These are phyloP conservation scores for Aspergillus amoenus DNA, from an alignment of 2,329 filamentous ascomycete genomes.

Conservation along the genomic window DNA sequence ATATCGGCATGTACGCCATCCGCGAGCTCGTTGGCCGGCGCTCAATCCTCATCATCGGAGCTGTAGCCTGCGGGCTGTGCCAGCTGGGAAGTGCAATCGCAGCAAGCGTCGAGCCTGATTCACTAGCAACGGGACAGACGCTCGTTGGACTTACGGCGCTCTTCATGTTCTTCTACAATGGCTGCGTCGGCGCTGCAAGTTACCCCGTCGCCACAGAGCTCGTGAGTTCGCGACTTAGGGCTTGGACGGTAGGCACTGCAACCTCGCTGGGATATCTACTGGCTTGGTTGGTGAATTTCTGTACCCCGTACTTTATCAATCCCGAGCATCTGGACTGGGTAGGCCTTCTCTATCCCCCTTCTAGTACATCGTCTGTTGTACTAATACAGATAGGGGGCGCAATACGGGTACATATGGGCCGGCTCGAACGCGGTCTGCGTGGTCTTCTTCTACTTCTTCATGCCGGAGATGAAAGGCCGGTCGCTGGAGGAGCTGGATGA, in stretches of 20 bases:
- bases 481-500: conserved; percentile 33
- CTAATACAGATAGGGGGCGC: conserved; percentile 6
- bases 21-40: conserved; percentile 49
- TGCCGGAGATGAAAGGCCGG: conserved; percentile 32
- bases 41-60: conserved; percentile 46
- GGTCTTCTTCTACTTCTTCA: conserved; percentile 25
- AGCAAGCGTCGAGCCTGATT: neutral
- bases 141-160: neutral
- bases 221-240: neutral
- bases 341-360: rapidly evolving
- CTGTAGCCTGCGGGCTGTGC: conserved; percentile 24
- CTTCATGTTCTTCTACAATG: neutral
- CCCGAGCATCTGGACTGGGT: conserved; percentile 36
- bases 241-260: neutral
- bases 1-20: conserved; percentile 51
- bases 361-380: neutral
- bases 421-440: conserved; percentile 16
- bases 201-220: neutral
- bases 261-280: neutral
- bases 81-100: neutral
- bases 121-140: neutral
- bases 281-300: conserved; percentile 16
- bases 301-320: conserved; percentile 42
- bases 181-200: neutral
- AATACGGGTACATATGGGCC: conserved; percentile 30